phyloP scores from a whole-genome alignment of 495 filamentous ascomycete genomes.

The Annulohypoxylon moriforme region DNA sequence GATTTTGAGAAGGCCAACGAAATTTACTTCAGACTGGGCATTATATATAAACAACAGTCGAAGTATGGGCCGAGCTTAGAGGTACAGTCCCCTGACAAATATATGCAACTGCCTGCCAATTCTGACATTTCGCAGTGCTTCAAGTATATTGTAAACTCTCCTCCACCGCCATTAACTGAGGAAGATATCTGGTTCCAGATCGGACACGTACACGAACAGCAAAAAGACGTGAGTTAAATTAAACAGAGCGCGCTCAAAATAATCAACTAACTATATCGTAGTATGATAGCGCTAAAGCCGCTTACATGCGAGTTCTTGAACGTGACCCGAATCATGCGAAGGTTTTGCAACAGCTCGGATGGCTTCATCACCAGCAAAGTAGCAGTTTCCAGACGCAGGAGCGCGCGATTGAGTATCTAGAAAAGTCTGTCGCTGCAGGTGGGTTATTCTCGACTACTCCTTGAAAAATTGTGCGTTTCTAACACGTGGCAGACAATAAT shows the following conservation, averaged over 20 bases:
- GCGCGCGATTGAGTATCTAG: conserved; percentile 94
- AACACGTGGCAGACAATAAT: conserved; percentile 74
- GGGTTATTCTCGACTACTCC: conserved; percentile 50
- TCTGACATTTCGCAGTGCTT: conserved; percentile 77
- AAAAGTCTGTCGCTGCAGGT: conserved; percentile 97
- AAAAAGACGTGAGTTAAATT: conserved; percentile 86
- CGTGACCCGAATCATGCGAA: conserved; percentile 97
- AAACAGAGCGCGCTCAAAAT: background rate
- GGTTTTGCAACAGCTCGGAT: conserved; percentile 96
- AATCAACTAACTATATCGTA: conserved; percentile 55
- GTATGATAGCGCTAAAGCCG: conserved; percentile 92
- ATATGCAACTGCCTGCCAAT: conserved; percentile 17
- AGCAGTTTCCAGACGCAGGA: conserved; percentile 89
- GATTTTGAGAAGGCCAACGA: conserved; percentile 99
- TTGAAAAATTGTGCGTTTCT: conserved; percentile 31
- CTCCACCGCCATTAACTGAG: conserved; percentile 91
- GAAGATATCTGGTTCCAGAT: conserved; percentile 99
- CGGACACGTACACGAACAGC: conserved; percentile 97
- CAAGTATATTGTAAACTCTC: conserved; percentile 95
- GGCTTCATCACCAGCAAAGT: conserved; percentile 97
- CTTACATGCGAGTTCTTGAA: conserved; percentile 93
- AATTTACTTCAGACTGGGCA: conserved; percentile 97
- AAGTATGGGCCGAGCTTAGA: conserved; percentile 94
- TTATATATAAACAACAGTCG: conserved; percentile 99
- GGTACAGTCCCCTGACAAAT: conserved; percentile 62